Percentiles rank a stretch among this genome's conserved stretches.
These are phyloP conservation scores for Cairneyella variabilis DNA, from an alignment of 495 filamentous ascomycete genomes.

Conservation along the genomic window DNA sequence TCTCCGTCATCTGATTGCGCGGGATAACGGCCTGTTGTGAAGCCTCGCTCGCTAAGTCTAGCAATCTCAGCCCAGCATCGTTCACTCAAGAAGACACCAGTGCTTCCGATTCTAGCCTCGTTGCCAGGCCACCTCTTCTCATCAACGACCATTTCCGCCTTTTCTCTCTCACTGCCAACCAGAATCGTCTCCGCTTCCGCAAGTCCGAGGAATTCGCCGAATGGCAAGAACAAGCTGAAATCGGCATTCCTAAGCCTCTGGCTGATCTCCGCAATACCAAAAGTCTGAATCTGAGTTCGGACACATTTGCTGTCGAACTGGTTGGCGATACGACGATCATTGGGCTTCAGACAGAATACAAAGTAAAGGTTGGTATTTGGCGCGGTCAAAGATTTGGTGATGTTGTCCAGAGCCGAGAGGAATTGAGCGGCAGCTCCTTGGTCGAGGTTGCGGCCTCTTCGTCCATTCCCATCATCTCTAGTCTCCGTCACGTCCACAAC, in stretches of 20 bases:
- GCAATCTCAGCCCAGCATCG: constrained; percentile 89
- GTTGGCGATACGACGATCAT: constrained; percentile 94
- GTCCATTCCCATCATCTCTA: constrained; percentile 43
- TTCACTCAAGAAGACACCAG: constrained; percentile 93
- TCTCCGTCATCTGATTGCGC: constrained; percentile 43
- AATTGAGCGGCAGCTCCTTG: constrained; percentile 93
- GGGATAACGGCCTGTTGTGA: constrained; percentile 47
- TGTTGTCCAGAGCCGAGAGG: constrained; percentile 80
- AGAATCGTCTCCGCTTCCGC: constrained; percentile 78
- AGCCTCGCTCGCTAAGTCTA: constrained; percentile 61
- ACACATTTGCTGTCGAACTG: constrained; percentile 99
- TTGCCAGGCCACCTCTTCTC: constrained; percentile 88
- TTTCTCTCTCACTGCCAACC: constrained; percentile 89
- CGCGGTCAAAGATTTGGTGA: constrained; percentile 76
- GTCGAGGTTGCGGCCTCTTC: constrained; percentile 42
- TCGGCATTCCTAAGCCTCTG: constrained; percentile 87
- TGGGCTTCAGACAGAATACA: constrained; percentile 95
- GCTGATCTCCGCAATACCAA: constrained; percentile 96
- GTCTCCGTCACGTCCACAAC: constrained; percentile 52
- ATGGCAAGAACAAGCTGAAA: constrained; percentile 93
- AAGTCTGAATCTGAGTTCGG: constrained; percentile 86
- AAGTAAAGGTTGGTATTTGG: constrained; percentile 89
- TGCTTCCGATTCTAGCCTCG: constrained; percentile 85
- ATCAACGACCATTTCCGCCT: constrained; percentile 82
- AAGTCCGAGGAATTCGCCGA: constrained; percentile 89